Evolutionary conservation across 31 red algal species (phyloP), one percentile per base, ranked within the genome.

Genomic region (Odonthalia washingtoniensis): DNA sequence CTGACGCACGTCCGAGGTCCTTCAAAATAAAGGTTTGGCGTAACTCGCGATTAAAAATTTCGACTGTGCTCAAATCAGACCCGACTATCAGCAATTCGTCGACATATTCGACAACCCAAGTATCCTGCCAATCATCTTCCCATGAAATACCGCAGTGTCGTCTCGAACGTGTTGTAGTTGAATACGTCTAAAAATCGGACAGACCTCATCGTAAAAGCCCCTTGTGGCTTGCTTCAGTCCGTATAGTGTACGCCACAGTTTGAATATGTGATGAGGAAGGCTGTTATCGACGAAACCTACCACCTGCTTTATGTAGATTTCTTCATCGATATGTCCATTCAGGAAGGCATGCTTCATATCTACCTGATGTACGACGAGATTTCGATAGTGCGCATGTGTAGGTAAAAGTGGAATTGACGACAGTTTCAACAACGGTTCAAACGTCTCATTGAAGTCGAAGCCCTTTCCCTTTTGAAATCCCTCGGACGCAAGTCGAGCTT

Each of bases 261-360:
- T 70, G 39, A 44, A 92, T 5, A 92, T 28, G 57, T 63, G 40
- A n/a, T 65, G 0, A 26, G 77, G 65, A 64, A 70, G 2, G 24
- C 41, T 40, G 16, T 80, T 43, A 32, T 81, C 67, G 27, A 34
- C 78, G 60, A 83, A 83, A 65, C 87, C 87, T 26, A 40, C 61
- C 5, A 76, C 77, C 42, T 83, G 87, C 18, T 74, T 2, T 76
- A 84, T 85, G 40, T 38, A 79, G 46, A 80, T 76, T 80, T 79
- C 40, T 80, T 62, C 89, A 3, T 43, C 40, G 38, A 85, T 45
- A 9, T 53, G 52, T 6, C 78, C 87, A 18, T 72, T 65, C 34
- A 92, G 80, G 39, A 92, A 92, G 4, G 80, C 5, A 46, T 66
- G 84, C 44, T 70, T 75, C 24, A 78, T 62, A 40, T 90, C 79